Conservation (phyloP, 495 filamentous ascomycete genomes). For the Tuber melanosporum region DNA sequence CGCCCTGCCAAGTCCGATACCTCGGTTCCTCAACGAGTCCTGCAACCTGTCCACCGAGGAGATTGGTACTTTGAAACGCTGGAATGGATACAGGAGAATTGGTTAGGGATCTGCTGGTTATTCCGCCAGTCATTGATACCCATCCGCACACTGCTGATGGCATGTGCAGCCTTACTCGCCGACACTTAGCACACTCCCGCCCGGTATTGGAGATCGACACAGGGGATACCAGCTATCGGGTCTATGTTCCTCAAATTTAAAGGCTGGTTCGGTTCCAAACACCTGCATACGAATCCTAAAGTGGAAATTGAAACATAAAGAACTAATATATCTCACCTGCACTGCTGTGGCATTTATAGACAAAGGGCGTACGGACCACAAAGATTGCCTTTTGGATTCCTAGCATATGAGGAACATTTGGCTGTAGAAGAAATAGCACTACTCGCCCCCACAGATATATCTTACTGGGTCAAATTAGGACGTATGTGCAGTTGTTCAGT, state of each 20-base stretch:
- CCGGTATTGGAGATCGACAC: not conserved
- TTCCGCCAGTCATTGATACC: not conserved
- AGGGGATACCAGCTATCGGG: not conserved
- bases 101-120: not conserved
- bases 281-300: not conserved
- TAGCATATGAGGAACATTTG: not conserved
- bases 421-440: not conserved
- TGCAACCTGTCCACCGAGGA: not conserved
- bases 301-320: not conserved
- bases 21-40: not conserved
- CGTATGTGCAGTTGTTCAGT: not conserved
- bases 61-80: not conserved
- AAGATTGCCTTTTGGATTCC: not conserved
- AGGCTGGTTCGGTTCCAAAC: not conserved
- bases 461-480: not conserved
- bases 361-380: not conserved
- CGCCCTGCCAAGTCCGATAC: not conserved
- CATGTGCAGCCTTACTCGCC: not conserved
- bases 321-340: not conserved
- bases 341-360: not conserved
- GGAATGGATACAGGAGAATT: not conserved
- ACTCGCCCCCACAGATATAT: not conserved
- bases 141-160: not conserved
- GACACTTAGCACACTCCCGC: slow-evolving; percentile 2
- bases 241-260: not conserved